A percentile compares a stretch with the other conserved stretches of the same genome.
These are phyloP conservation scores for Candida caryicola DNA, from an alignment of 805 yeast species.

Conservation along the genomic window DNA sequence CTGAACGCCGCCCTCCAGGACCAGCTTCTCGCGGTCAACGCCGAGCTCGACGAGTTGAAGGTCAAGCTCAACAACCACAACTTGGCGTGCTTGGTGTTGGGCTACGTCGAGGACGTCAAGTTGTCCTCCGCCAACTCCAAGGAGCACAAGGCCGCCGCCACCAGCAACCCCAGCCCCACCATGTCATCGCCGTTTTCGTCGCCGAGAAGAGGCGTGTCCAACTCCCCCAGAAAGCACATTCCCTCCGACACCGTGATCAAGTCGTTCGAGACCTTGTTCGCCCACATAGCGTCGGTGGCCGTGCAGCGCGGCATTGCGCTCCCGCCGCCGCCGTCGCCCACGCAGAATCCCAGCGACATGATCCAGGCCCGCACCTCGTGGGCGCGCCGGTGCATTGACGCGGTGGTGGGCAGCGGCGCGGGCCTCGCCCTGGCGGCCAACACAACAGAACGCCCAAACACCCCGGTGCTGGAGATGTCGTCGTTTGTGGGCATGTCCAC, in stretches of 20 bases:
- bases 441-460: background rate
- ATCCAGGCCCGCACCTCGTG: constrained; percentile 29
- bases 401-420: constrained; percentile 15
- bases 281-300: constrained; percentile 47
- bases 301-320: constrained; percentile 41
- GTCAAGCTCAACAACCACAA: constrained; percentile 39
- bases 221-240: constrained; percentile 4
- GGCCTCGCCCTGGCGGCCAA: background rate
- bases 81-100: constrained; percentile 43
- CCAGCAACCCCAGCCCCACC: background rate
- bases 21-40: constrained; percentile 22
- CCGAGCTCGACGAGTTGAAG: constrained; percentile 28
- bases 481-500: background rate
- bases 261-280: constrained; percentile 43
- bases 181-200: constrained; percentile 9
- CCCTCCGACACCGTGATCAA: constrained; percentile 8
- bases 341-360: constrained; percentile 15
- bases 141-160: background rate
- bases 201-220: constrained; percentile 6
- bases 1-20: constrained; percentile 31
- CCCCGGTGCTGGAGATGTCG: background rate
- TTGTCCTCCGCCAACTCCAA: constrained; percentile 14
- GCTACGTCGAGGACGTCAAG: constrained; percentile 45
- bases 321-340: constrained; percentile 29
- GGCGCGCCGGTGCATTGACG: constrained; percentile 41